Base-by-base conservation (phyloP, 805 yeast genomes). In the Ogataea chonburiensis region DNA sequence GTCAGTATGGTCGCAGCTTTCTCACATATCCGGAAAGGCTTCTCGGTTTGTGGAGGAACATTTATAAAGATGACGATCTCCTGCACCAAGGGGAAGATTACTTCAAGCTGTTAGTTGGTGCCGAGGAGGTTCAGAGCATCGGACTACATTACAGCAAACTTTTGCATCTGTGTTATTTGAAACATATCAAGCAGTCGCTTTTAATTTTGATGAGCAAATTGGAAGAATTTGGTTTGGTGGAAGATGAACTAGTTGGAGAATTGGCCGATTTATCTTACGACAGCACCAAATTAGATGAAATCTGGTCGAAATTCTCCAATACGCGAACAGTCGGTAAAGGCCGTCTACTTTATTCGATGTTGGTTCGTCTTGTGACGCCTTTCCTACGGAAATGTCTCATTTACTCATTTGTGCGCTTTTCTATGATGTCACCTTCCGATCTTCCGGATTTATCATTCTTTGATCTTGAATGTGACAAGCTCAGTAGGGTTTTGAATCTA, bases 331-430 rank as follows among this genome's bases (percentile, higher is more conserved):
- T 37, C 38, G 47, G 50, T 8, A 61, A 68, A 38, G 67, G 76
- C 0, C 36, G 53, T 19, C 63, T 73, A 2, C 43, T 80, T 3
- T 77, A 68, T 48, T 64, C 80, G 0, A 67, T 82, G 74, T 29
- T 80, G 14, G 54, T 71, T n/a, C 77, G 75, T 48, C 58, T 79
- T 1, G 55, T 71, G 7, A 73, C 82, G 0, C 86, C 88, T 14
- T 85, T 80, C 46, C 63, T 85, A 36, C 66, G 94, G 45, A 72
- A 76, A 47, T 64, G 77, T 11, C 71, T 81, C 5, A 72, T 85
- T 5, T 77, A 73, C 47, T 66, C 78, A 0, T 68, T 60, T 52
- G 73, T 77, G 17, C 58, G 64, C 24, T 75, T 79, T 56, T 79
- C 83, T 1, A 66, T 70, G 7, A 55, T 56, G 12, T 46, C 67